phyloP scores from a whole-genome alignment of 1,284 basidiomycete species.

The Trichosporon faecale region DNA sequence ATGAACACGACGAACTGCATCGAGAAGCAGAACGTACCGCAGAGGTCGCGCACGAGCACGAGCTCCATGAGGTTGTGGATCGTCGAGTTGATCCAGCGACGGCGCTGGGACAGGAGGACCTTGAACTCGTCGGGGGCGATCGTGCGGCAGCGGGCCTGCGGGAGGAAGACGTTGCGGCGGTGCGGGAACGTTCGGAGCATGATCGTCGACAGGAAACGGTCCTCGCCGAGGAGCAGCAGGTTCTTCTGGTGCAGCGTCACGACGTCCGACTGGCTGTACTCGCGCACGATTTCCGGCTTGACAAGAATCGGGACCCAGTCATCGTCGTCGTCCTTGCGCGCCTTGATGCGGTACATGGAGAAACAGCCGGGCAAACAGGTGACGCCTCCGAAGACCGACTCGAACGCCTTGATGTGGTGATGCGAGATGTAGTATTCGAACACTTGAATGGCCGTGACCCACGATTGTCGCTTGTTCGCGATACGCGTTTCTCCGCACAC shows the following conservation, averaged over 20 bases:
- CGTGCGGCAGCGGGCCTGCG: conserved; percentile 91
- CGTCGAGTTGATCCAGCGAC: conserved; percentile 99
- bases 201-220: conserved; percentile 95
- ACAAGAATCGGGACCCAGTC: conserved; percentile 98
- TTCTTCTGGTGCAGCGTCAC: conserved; percentile 98
- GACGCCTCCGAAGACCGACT: conserved; percentile 98
- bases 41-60: conserved; percentile 91
- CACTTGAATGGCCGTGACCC: conserved; percentile 96
- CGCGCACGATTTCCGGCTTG: conserved; percentile 95
- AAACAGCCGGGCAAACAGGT: conserved; percentile 99
- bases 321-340: conserved; percentile 76
- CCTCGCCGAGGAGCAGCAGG: conserved; percentile 90
- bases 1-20: conserved; percentile 99
- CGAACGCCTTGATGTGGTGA: conserved; percentile 96
- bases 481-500: conserved; percentile 98
- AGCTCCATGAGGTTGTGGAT: conserved; percentile 99
- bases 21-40: conserved; percentile 92
- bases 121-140: conserved; percentile 94
- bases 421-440: conserved; percentile 99
- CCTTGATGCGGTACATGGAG: conserved; percentile 98
- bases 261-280: conserved; percentile 93
- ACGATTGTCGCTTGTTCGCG: conserved; percentile 94
- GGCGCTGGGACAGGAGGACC: conserved; percentile 90
- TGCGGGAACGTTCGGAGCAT: conserved; percentile 95
- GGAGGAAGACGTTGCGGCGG: conserved; percentile 98